These are phyloP conservation scores for Nymphaea thermarum DNA, from an alignment of 164 flowering plant species.

Conservation along the genomic window DNA sequence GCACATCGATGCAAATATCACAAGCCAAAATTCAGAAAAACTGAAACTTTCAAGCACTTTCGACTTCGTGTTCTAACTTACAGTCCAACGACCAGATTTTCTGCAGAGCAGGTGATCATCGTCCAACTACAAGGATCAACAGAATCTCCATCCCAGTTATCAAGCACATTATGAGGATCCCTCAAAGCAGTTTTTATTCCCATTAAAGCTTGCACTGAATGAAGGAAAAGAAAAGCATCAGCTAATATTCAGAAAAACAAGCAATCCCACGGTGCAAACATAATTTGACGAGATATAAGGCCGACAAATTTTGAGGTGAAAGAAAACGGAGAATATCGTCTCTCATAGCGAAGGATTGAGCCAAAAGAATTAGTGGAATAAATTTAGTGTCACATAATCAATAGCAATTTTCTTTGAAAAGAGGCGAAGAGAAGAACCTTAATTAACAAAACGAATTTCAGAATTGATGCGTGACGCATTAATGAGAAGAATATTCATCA, in stretches of 20 bases:
- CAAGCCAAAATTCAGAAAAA: background rate
- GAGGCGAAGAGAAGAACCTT: too few species aligned
- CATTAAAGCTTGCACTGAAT: constrained; percentile 87
- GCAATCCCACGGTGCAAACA: background rate
- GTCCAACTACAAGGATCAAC: constrained; percentile 99
- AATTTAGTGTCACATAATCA: too few species aligned
- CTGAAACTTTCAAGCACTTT: background rate
- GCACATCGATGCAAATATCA: too few species aligned
- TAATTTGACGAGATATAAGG: too few species aligned
- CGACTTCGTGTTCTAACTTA: constrained; percentile 29
- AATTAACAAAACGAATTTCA: too few species aligned
- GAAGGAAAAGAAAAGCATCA: constrained; percentile 4
- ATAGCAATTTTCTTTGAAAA: too few species aligned
- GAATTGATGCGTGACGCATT: too few species aligned
- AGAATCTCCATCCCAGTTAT: constrained; percentile 76
- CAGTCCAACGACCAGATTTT: constrained; percentile 62
- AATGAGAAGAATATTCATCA: too few species aligned
- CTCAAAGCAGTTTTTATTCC: constrained; percentile 40
- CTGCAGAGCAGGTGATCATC: constrained; percentile 90
- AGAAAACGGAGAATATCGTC: too few species aligned
- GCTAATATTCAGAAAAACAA: background rate
- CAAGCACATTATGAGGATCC: constrained; percentile 86
- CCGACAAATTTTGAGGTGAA: too few species aligned
- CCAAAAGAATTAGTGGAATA: too few species aligned
- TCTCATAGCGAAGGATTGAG: too few species aligned